A percentile compares a stretch with the other conserved stretches of the same genome.
Evolutionary conservation across 805 yeast genomes (phyloP).

Genomic region (Saturnispora hagleri): DNA sequence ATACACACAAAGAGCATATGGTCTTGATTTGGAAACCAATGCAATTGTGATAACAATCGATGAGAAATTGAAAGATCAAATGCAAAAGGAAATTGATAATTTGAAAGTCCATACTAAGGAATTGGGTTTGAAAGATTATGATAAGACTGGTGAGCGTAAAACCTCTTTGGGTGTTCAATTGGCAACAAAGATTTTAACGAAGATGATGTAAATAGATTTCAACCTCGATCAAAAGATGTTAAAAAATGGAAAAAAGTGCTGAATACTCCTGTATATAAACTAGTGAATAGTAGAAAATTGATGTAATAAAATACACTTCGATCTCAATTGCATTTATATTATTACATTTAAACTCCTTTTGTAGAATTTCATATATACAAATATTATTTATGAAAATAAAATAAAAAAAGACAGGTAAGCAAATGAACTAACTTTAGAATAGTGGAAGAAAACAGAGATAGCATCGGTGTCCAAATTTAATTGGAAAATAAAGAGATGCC

Average conservation of each 20-base stretch:
- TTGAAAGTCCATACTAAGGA: slow-evolving; percentile 43
- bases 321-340: background rate
- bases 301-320: no score
- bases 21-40: slow-evolving; percentile 81
- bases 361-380: background rate
- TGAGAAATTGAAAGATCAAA: slow-evolving; percentile 41
- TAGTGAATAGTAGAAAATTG: background rate
- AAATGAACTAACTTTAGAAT: background rate
- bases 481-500: background rate
- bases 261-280: background rate
- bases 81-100: slow-evolving; percentile 57
- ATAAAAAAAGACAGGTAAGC: background rate
- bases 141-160: slow-evolving; percentile 41
- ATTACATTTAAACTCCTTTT: background rate
- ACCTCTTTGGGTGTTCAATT: slow-evolving; percentile 55
- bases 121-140: slow-evolving; percentile 53
- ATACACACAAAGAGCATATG: slow-evolving; percentile 83
- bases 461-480: background rate
- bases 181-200: slow-evolving; percentile 57
- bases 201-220: slow-evolving; percentile 30
- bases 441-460: background rate
- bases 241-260: no score
- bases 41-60: slow-evolving; percentile 72
- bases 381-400: background rate
- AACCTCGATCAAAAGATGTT: no score